phyloP scores from a whole-genome alignment of 73 alveolate genomes.

The Urostyla sp. region DNA sequence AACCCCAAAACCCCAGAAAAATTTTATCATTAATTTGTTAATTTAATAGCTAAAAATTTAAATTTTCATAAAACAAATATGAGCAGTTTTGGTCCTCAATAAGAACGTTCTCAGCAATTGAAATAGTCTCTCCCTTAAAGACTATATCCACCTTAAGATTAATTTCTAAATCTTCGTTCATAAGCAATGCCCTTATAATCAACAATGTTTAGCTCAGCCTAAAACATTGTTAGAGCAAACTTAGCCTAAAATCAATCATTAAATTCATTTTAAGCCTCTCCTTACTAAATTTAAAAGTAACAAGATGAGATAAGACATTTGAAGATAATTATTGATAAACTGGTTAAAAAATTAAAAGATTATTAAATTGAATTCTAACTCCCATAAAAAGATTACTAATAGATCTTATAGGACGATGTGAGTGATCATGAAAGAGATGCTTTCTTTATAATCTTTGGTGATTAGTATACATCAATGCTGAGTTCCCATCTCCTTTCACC shows the following conservation, averaged over 20 bases:
- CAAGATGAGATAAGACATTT: background rate
- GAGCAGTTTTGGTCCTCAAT: no score
- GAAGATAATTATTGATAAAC: slow-evolving; percentile 6
- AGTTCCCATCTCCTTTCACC: slow-evolving; percentile 36
- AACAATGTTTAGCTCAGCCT: slow-evolving; percentile 6
- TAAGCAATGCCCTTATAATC: slow-evolving; percentile 21
- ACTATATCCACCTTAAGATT: background rate
- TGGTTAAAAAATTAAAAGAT: slow-evolving; percentile 17
- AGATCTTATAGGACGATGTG: slow-evolving; percentile 10
- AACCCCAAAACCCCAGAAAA: no score
- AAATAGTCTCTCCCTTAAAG: background rate
- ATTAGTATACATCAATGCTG: background rate
- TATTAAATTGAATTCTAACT: slow-evolving; percentile 1
- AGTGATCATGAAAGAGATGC: background rate
- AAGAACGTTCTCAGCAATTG: background rate
- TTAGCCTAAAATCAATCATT: background rate
- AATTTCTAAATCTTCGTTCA: slow-evolving; percentile 15
- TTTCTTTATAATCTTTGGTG: background rate
- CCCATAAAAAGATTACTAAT: slow-evolving; percentile 16
- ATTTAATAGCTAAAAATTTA: no score
- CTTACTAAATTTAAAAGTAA: background rate
- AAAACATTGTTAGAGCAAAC: background rate
- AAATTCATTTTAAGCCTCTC: background rate
- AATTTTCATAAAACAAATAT: no score
- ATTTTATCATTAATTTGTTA: no score